Base-by-base conservation (phyloP, 108 stramenopile species). In the Nitzschia putrida region DNA sequence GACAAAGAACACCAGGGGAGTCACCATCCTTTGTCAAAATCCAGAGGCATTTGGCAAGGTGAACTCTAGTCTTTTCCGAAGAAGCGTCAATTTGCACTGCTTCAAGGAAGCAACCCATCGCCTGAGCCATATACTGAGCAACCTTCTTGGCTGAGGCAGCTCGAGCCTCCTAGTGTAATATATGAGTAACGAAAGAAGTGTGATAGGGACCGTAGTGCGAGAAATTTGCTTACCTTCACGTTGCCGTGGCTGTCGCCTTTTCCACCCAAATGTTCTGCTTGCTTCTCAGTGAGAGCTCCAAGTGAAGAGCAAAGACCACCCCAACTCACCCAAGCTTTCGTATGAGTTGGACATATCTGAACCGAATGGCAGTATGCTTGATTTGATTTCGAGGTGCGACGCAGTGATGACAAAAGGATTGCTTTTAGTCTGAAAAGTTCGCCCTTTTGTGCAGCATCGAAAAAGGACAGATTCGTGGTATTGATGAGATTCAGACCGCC, bases 341-440 rank as follows among this genome's bases (percentile, higher is more conserved):
- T 84, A 72, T 93, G 93, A 43, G 82, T 82, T 18, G 92, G 95
- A 60, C 83, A 95, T 24, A 98, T 85, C 59, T 96, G 92, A 49
- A 94, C 85, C 23, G 95, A 85, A 57, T 98, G 95, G 66, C 95
- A 94, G 56, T 80, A 98, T 3, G 88, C 91, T 57, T 93, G 89
- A 53, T 94, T 93, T 22, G 97, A 88, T 67, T 96, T 94, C 16
- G 90, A 78, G 42, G 81, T 78, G 34, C 78, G 80, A 25, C 89
- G 82, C 21, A 94, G 65, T 21, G 83, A 90, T 8, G 80, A 74
- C 26, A 94, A 77, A 55, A 97, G 95, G 9, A 76, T 61, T 0
- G 87, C 94, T 66, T 98, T 98, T 68, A 98, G 63, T 18, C 97
- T 80, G 70, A 98, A 97, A 11, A 98, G 78, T 68, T 98, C 94